Base-by-base conservation (phyloP, 1,139 yeast genomes). In the Pichia norvegensis region DNA sequence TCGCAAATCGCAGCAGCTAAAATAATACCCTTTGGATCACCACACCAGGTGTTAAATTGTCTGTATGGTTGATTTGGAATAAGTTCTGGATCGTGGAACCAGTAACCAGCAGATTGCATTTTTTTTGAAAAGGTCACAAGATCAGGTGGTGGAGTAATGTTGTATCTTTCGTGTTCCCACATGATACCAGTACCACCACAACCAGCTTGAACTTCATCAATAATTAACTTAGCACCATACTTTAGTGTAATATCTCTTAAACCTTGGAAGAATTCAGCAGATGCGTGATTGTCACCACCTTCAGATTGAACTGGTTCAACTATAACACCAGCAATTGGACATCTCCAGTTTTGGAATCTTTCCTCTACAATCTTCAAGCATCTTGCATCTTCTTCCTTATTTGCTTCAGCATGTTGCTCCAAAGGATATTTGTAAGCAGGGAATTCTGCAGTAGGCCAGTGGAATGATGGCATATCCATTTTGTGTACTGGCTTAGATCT, bases 11-110 rank as follows among this genome's bases (percentile, higher is more conserved):
- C 77, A 54, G 80, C 79, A 46, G 90, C 83, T 60, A 85, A 73
- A 56, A 83, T 68, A 60, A 85, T 77, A 68, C 83, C 79, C 51
- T 87, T 79, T 61, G 92, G 88, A 70, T 84, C 95, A 57, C 95
- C 95, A 66, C 90, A 82, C 95, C 95, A 84, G 50, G 95, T 84
- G 78, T 84, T 84, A 74, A 84, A 84, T 71, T 84, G 92, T 65
- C 94, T 80, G 73, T 81, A 84, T 41, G 94, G 78, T 63, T 70
- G 59, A 63, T 77, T 72, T 55, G 95, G 95, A 53, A 81, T 72
- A 53, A 85, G 67, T 54, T 78, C 81, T 36, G 82, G 78, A 68
- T 80, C 77, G 58, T 76, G 76, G 75, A 79, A 85, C 72, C 74
- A 84, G 75, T 79, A 85, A 46, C 95, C 95, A 36, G 94, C 92